Conservation (phyloP, 2,329 filamentous ascomycete genomes). For the Phialophora tarda region DNA sequence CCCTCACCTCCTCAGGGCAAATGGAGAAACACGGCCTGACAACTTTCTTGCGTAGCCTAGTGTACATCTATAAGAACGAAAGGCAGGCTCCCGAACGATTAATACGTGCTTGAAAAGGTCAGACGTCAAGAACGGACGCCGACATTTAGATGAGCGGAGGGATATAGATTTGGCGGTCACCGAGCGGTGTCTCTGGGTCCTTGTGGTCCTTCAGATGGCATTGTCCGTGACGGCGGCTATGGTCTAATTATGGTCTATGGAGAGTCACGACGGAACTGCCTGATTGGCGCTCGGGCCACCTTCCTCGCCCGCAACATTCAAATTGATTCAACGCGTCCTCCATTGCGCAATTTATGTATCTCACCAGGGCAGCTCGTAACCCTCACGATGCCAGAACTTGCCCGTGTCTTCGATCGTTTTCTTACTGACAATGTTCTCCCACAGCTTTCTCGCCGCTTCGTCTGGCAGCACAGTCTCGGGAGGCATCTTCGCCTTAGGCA, state of each 20-base stretch:
- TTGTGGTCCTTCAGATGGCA: too few species aligned
- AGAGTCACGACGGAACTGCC: too few species aligned
- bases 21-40: background rate
- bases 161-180: background rate
- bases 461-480: conserved; percentile 53
- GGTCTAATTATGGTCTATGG: too few species aligned
- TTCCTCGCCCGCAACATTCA: too few species aligned
- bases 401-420: conserved; percentile 51
- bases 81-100: background rate
- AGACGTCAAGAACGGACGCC: background rate
- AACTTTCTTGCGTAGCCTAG: background rate
- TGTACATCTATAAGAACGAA: background rate
- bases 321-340: too few species aligned
- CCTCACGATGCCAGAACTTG: conserved; percentile 54
- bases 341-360: background rate
- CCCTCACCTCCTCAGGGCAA: background rate
- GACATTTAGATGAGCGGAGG: background rate
- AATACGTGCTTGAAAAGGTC: background rate
- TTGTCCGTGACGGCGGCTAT: too few species aligned
- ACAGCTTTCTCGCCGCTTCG: conserved; percentile 54
- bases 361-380: conserved; percentile 53
- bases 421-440: conserved; percentile 47
- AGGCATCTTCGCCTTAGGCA: conserved; percentile 32
- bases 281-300: too few species aligned
- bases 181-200: background rate